phyloP scores from a whole-genome alignment of 805 yeast genomes.

The Grigorovia humatica region DNA sequence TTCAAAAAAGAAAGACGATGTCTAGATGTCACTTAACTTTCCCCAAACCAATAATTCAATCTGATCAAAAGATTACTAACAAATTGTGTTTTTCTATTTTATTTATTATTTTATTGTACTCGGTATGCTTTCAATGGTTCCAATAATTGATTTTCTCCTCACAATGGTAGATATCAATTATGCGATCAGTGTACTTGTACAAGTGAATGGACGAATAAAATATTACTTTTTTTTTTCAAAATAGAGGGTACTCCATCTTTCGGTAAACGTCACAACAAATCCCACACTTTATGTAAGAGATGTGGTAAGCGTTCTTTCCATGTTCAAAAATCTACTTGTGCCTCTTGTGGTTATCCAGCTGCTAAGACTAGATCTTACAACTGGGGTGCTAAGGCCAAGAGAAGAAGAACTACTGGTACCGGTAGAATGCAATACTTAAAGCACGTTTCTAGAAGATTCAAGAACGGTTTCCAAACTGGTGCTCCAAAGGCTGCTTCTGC shows the following conservation, averaged over 20 bases:
- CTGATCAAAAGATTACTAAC: too few relatives aligned
- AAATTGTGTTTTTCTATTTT: too few relatives aligned
- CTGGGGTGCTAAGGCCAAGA: slow-evolving; percentile 99
- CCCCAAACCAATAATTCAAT: too few relatives aligned
- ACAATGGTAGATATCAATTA: too few relatives aligned
- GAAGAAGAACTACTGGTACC: slow-evolving; percentile 99
- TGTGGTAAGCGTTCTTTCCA: slow-evolving; percentile 99
- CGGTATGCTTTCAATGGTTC: too few relatives aligned
- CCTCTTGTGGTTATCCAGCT: slow-evolving; percentile 99
- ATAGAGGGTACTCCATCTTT: slow-evolving; percentile 98
- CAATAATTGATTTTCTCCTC: too few relatives aligned
- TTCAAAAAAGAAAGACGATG: too few relatives aligned
- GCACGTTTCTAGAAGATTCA: slow-evolving; percentile 94
- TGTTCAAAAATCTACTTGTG: slow-evolving; percentile 97
- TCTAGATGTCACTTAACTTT: too few relatives aligned
- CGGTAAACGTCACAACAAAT: slow-evolving; percentile 99
- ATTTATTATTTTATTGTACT: too few relatives aligned
- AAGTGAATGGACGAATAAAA: slow-evolving; percentile 18
- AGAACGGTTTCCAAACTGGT: slow-evolving; percentile 97
- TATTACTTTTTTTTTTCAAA: slow-evolving; percentile 14
- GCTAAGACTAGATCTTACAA: slow-evolving; percentile 97
- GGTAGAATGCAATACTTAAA: slow-evolving; percentile 99
- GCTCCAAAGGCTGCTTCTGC: slow-evolving; percentile 53
- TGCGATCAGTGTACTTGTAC: too few relatives aligned
- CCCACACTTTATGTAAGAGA: slow-evolving; percentile 98